These are phyloP conservation scores for Citrus australasica DNA, from an alignment of 345 rosid species.

Conservation along the genomic window DNA sequence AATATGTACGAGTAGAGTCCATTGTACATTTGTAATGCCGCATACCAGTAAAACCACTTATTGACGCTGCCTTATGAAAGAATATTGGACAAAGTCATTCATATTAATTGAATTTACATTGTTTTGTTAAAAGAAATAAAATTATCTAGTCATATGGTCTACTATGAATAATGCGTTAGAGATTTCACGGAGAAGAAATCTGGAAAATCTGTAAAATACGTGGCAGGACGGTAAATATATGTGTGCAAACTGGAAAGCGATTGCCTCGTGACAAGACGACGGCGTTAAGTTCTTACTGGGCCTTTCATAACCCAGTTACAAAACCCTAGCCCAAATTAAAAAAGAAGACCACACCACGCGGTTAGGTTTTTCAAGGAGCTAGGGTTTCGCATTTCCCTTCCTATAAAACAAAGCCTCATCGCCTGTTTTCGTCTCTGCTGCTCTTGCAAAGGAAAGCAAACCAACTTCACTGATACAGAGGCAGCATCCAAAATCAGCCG, in stretches of 20 bases:
- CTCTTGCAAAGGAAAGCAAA: constrained; percentile 1
- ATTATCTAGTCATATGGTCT: no score
- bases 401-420: neutral
- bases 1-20: no score
- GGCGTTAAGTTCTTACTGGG: neutral
- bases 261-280: neutral
- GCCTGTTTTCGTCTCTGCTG: neutral
- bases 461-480: neutral
- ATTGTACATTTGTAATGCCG: no score
- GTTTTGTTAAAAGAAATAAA: no score
- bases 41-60: no score
- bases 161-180: no score
- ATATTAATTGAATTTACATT: no score
- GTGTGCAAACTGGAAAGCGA: neutral
- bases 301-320: neutral
- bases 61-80: no score
- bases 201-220: no score
- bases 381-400: constrained; percentile 7
- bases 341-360: neutral
- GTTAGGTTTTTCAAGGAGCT: neutral
- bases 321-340: neutral
- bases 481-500: constrained; percentile 16
- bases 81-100: no score
- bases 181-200: no score
- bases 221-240: no score